Percentiles rank a stretch among this genome's conserved stretches.
Conservation (phyloP, 495 filamentous ascomycete genomes). For the Hypoxylon lenormandii region DNA sequence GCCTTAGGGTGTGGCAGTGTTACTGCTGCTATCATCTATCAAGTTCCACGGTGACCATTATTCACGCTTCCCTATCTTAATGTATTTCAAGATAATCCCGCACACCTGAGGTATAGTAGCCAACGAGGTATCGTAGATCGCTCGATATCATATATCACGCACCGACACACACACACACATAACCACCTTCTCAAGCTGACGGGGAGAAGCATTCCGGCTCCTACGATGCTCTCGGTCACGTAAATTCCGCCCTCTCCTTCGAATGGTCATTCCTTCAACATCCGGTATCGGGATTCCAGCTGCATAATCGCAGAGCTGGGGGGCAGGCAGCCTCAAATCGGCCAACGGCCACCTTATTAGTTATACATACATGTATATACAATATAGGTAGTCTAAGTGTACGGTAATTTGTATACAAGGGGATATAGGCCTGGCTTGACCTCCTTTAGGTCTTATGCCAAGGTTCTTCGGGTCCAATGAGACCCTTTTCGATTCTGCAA, state of each 20-base stretch:
- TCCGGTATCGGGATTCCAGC: conserved; percentile 29
- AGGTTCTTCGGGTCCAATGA: conserved; percentile 35
- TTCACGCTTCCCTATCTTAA: conserved; percentile 1
- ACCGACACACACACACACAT: not conserved
- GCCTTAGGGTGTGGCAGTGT: conserved; percentile 13
- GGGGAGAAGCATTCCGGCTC: not conserved
- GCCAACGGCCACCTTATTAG: not conserved
- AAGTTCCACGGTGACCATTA: conserved; percentile 10
- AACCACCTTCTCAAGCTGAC: not conserved
- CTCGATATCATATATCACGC: conserved; percentile 22
- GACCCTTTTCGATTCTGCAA: conserved; percentile 22
- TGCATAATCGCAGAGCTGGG: not conserved
- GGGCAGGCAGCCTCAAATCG: not conserved
- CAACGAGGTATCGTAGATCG: not conserved
- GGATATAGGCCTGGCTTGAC: conserved; percentile 17
- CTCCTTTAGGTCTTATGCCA: conserved; percentile 30
- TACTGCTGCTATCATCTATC: conserved; percentile 19
- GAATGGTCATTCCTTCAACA: not conserved
- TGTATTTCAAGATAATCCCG: conserved; percentile 35
- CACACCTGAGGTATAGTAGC: conserved; percentile 18
- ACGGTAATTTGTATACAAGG: conserved; percentile 33
- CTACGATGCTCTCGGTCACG: not conserved
- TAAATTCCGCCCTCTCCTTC: not conserved
- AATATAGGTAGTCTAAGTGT: conserved; percentile 14
- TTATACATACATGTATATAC: not conserved